Conservation (phyloP, 2,329 filamentous ascomycete genomes). For the Clonostachys byssicola region DNA sequence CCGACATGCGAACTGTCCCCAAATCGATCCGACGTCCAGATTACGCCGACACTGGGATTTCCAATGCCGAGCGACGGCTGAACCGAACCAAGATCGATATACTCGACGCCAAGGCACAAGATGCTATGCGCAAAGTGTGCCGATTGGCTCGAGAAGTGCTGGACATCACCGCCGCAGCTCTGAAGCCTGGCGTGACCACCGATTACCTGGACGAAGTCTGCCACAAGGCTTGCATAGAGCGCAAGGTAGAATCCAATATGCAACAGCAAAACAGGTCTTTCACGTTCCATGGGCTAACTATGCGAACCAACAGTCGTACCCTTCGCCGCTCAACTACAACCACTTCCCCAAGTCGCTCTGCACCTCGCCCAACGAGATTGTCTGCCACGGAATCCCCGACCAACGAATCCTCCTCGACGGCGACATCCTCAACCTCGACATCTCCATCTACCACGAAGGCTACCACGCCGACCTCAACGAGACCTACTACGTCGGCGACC, state of each 20-base stretch:
- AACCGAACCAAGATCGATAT: conserved; percentile 79
- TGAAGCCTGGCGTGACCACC: conserved; percentile 86
- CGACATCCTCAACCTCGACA: conserved; percentile 96
- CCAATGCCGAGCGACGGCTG: conserved; percentile 54
- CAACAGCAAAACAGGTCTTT: neutral
- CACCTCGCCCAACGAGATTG: conserved; percentile 93
- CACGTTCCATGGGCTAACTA: neutral
- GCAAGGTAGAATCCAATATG: conserved; percentile 61
- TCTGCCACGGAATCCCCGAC: conserved; percentile 97
- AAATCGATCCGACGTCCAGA: conserved; percentile 79
- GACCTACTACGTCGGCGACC: conserved; percentile 95
- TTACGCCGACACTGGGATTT: conserved; percentile 80
- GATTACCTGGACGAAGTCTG: conserved; percentile 94
- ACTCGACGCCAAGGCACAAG: conserved; percentile 73
- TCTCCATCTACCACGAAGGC: conserved; percentile 88
- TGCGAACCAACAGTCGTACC: conserved; percentile 69
- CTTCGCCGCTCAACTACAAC: conserved; percentile 91
- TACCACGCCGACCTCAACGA: conserved; percentile 98
- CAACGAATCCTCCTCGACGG: conserved; percentile 82
- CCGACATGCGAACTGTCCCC: conserved; percentile 66
- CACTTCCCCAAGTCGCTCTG: conserved; percentile 97
- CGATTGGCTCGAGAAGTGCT: conserved; percentile 83
- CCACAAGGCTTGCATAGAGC: conserved; percentile 89
- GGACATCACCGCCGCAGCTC: conserved; percentile 80
- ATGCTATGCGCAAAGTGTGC: conserved; percentile 92